Evolutionary conservation across 805 yeast genomes (phyloP).

Genomic region (Zygoascus flipseniorum): DNA sequence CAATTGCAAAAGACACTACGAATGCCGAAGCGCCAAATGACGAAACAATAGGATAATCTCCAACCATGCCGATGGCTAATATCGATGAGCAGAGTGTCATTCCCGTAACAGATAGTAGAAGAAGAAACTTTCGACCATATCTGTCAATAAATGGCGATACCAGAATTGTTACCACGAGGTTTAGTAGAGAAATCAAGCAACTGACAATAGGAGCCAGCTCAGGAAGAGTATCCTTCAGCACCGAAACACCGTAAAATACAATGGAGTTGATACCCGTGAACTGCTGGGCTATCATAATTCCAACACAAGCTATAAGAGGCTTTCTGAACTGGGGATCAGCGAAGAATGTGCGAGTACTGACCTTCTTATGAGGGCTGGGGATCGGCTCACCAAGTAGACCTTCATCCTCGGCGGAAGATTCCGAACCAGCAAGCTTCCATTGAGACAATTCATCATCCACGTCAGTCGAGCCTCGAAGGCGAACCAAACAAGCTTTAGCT

Average conservation of each 20-base stretch:
- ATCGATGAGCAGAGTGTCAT: slow-evolving; percentile 61
- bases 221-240: slow-evolving; percentile 66
- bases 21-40: slow-evolving; percentile 56
- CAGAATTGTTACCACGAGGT: slow-evolving; percentile 62
- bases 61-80: slow-evolving; percentile 55
- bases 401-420: not conserved
- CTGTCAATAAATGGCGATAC: slow-evolving; percentile 72
- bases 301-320: slow-evolving; percentile 58
- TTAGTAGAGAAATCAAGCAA: slow-evolving; percentile 65
- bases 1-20: slow-evolving; percentile 81
- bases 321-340: slow-evolving; percentile 42
- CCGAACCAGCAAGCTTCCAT: slow-evolving; percentile 11
- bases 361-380: not conserved
- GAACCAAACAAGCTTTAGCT: slow-evolving; percentile 33
- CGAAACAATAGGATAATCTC: slow-evolving; percentile 8
- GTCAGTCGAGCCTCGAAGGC: slow-evolving; percentile 28
- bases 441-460: slow-evolving; percentile 23
- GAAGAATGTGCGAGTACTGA: slow-evolving; percentile 35
- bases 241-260: slow-evolving; percentile 85
- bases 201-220: slow-evolving; percentile 62
- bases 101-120: slow-evolving; percentile 53
- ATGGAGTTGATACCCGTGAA: slow-evolving; percentile 89
- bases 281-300: slow-evolving; percentile 78
- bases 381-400: slow-evolving; percentile 1
- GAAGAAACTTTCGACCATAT: slow-evolving; percentile 65